Conservation (phyloP, 2,329 filamentous ascomycete genomes). For the Pseudopithomyces maydicus region DNA sequence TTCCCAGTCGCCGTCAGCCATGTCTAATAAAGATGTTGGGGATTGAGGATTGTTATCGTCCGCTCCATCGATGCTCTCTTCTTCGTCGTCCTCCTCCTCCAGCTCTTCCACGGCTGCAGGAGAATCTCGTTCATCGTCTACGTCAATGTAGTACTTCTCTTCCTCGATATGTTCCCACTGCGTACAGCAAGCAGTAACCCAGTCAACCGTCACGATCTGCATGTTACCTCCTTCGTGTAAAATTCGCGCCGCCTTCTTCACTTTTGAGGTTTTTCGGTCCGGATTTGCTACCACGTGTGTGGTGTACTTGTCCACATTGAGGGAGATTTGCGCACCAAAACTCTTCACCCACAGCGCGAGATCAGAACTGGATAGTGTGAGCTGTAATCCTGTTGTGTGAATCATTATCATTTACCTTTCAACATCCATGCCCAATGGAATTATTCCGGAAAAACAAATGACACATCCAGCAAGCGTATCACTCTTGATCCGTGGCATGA, state of each 20-base stretch:
- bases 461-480: conserved; percentile 74
- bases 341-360: conserved; percentile 84
- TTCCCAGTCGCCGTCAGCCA: conserved; percentile 47
- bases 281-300: conserved; percentile 77
- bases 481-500: conserved; percentile 83
- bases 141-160: conserved; percentile 75
- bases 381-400: not conserved
- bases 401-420: conserved; percentile 53
- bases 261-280: conserved; percentile 81
- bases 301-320: conserved; percentile 58
- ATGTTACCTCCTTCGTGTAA: conserved; percentile 60
- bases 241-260: conserved; percentile 81
- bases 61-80: conserved; percentile 45
- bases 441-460: conserved; percentile 88
- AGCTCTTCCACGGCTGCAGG: conserved; percentile 40
- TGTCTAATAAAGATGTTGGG: conserved; percentile 29
- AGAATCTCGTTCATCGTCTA: conserved; percentile 65
- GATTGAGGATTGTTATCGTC: conserved; percentile 42
- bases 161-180: conserved; percentile 85
- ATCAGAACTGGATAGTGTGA: conserved; percentile 63
- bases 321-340: conserved; percentile 76
- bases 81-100: conserved; percentile 46
- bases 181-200: conserved; percentile 83
- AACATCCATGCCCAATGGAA: conserved; percentile 80
- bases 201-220: conserved; percentile 89